Evolutionary conservation across 106 monocot genomes (phyloP).

Genomic region (Iris macrosiphon): DNA sequence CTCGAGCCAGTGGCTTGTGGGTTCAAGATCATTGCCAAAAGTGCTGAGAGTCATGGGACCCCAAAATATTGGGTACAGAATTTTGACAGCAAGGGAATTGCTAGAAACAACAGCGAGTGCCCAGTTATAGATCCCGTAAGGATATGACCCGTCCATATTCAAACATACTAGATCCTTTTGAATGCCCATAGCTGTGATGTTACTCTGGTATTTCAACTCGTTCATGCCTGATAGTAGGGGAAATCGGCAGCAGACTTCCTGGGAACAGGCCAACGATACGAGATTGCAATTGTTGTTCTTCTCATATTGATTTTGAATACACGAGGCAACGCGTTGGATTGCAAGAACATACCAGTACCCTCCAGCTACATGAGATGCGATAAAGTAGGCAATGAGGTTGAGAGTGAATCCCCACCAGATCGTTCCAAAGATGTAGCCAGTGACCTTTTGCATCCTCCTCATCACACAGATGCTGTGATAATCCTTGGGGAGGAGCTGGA

Average conservation of each 20-base stretch:
- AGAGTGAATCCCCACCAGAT: conserved; percentile 88
- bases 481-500: conserved; percentile 78
- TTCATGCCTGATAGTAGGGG: conserved; percentile 13
- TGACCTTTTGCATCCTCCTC: conserved; percentile 87
- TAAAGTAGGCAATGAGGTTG: conserved; percentile 78
- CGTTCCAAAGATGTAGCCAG: conserved; percentile 81
- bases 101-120: conserved; percentile 83
- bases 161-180: conserved; percentile 44
- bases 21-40: conserved; percentile 85
- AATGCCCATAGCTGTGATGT: conserved; percentile 6
- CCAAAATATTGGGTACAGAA: conserved; percentile 94
- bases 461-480: conserved; percentile 68
- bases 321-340: conserved; percentile 64
- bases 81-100: conserved; percentile 78
- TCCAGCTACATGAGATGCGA: conserved; percentile 82
- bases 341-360: conserved; percentile 89
- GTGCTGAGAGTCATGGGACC: conserved; percentile 98
- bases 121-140: conserved; percentile 68
- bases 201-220: conserved; percentile 5
- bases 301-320: conserved; percentile 46
- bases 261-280: conserved; percentile 35
- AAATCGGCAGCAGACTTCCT: conserved; percentile 29
- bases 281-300: conserved; percentile 44
- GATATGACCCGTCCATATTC: conserved; percentile 47
- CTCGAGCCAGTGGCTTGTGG: conserved; percentile 89